phyloP scores from a whole-genome alignment of 306 rosid species.

The Argentina anserina region DNA sequence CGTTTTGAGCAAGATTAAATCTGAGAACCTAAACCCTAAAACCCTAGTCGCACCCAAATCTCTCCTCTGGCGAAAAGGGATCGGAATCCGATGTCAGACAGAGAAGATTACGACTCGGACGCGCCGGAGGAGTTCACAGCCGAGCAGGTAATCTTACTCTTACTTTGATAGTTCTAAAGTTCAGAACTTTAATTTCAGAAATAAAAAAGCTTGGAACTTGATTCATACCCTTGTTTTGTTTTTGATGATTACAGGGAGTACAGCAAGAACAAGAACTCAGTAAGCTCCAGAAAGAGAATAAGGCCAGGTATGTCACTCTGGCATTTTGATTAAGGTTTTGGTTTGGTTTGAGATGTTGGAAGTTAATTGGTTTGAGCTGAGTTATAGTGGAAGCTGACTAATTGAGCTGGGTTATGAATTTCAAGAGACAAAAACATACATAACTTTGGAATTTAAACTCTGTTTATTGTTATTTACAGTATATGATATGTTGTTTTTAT shows the following conservation, averaged over 20 bases:
- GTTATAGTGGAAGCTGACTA: neutral
- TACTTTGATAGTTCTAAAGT: neutral
- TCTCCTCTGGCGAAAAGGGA: neutral
- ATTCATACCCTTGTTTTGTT: neutral
- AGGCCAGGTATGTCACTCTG: slow-evolving; percentile 45
- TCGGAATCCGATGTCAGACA: slow-evolving; percentile 42
- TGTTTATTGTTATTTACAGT: neutral
- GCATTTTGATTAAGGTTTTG: neutral
- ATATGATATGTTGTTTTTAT: too few relatives aligned
- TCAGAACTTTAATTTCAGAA: neutral
- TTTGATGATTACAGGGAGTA: slow-evolving; percentile 49
- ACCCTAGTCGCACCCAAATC: slow-evolving; percentile 25
- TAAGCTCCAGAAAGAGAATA: slow-evolving; percentile 59
- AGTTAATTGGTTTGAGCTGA: neutral
- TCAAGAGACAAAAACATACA: neutral
- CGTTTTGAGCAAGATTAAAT: slow-evolving; percentile 1
- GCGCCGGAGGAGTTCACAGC: slow-evolving; percentile 86
- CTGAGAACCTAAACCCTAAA: neutral
- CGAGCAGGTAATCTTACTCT: slow-evolving; percentile 37
- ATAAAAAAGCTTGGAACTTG: neutral
- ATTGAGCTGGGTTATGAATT: neutral
- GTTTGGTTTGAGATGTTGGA: neutral
- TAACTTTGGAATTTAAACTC: neutral
- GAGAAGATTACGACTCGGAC: slow-evolving; percentile 56
- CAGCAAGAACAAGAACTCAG: slow-evolving; percentile 50